These are phyloP conservation scores for Aspergillus diversus DNA, from an alignment of 495 filamentous ascomycete genomes.

Conservation along the genomic window DNA sequence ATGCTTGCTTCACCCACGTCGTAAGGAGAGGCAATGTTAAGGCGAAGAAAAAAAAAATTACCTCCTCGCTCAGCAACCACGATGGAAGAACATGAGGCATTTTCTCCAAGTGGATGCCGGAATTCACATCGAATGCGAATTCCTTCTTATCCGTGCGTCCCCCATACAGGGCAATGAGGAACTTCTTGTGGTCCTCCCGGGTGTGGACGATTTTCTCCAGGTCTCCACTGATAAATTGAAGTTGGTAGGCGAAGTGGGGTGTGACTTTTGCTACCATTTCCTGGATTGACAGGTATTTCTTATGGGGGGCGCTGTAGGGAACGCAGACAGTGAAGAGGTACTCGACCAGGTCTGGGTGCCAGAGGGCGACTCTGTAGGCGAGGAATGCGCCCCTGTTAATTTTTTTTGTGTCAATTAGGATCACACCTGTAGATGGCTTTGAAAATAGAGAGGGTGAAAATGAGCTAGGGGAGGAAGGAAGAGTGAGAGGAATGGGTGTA, in stretches of 20 bases:
- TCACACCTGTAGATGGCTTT: no score
- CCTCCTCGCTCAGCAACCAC: slow-evolving; percentile 62
- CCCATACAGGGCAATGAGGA: slow-evolving; percentile 72
- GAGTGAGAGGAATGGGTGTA: not conserved
- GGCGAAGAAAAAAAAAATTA: slow-evolving; percentile 29
- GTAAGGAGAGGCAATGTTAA: not conserved
- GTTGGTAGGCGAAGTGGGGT: slow-evolving; percentile 83
- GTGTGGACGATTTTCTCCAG: slow-evolving; percentile 62
- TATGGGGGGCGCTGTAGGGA: slow-evolving; percentile 61
- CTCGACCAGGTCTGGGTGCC: slow-evolving; percentile 70
- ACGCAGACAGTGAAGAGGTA: slow-evolving; percentile 81
- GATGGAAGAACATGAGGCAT: slow-evolving; percentile 52
- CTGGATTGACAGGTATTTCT: slow-evolving; percentile 53
- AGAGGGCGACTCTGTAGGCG: slow-evolving; percentile 66
- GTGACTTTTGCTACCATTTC: slow-evolving; percentile 56
- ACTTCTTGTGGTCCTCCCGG: slow-evolving; percentile 62
- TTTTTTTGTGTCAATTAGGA: slow-evolving; percentile 1
- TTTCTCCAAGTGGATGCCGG: slow-evolving; percentile 61
- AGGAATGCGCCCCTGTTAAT: slow-evolving; percentile 55
- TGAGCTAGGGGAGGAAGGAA: not conserved
- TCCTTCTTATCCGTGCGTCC: slow-evolving; percentile 59
- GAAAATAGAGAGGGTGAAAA: not conserved
- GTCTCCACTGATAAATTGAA: slow-evolving; percentile 70
- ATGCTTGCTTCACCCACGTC: no score
- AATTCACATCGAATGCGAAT: slow-evolving; percentile 51